Evolutionary conservation across 2,329 filamentous ascomycete genomes (phyloP).

Genomic region (Colletotrichum karsti): DNA sequence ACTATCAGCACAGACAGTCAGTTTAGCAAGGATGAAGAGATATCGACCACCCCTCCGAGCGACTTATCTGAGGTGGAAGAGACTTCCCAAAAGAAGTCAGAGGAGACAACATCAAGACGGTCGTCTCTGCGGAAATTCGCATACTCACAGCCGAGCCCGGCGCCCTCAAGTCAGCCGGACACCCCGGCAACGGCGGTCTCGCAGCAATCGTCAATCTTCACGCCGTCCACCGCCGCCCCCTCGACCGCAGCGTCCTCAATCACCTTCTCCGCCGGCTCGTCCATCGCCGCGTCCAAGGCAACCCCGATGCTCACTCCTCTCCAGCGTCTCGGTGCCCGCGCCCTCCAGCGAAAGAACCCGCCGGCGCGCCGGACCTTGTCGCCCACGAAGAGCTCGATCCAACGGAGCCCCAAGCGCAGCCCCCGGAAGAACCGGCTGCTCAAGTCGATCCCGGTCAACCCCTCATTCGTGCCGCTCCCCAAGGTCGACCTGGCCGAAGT

Average conservation of each 20-base stretch:
- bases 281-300: constrained; percentile 44
- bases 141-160: constrained; percentile 30
- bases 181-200: constrained; percentile 42
- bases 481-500: constrained; percentile 63
- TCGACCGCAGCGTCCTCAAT: constrained; percentile 54
- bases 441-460: constrained; percentile 55
- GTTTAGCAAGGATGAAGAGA: constrained; percentile 24
- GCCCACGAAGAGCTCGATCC: constrained; percentile 20
- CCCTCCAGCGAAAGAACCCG: constrained; percentile 43
- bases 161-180: constrained; percentile 35
- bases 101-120: neutral
- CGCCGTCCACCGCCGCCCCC: constrained; percentile 36
- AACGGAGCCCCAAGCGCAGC: constrained; percentile 32
- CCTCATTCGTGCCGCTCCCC: constrained; percentile 63
- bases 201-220: constrained; percentile 37
- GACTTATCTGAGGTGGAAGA: constrained; percentile 17
- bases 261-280: constrained; percentile 43
- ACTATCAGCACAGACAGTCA: constrained; percentile 22
- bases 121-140: constrained; percentile 35
- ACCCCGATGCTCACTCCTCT: constrained; percentile 58
- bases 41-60: constrained; percentile 10
- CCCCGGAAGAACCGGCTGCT: constrained; percentile 31
- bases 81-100: neutral
- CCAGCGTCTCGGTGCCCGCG: constrained; percentile 60
- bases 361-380: constrained; percentile 33